Evolutionary conservation across 495 filamentous ascomycete species (phyloP).

Genomic region (Cenococcum geophilum): DNA sequence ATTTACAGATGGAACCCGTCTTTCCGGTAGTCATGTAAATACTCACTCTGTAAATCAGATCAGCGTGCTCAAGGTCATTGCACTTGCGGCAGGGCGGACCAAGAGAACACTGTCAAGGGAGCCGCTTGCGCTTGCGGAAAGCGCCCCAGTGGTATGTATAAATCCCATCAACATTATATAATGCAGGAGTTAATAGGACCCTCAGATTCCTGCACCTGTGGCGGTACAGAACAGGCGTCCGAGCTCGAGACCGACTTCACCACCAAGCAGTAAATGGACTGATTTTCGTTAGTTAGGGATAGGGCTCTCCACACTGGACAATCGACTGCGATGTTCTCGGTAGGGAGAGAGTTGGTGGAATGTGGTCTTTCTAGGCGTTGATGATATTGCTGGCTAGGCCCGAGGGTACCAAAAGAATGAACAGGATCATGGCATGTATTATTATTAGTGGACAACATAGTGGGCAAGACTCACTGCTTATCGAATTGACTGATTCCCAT

Average conservation of each 20-base stretch:
- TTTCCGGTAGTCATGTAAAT: background rate
- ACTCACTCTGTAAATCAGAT: constrained; percentile 37
- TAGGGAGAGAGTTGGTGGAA: background rate
- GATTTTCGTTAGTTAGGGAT: background rate
- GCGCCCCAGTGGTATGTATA: constrained; percentile 57
- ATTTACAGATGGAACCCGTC: background rate
- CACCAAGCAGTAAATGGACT: constrained; percentile 43
- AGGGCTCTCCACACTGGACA: too few relatives aligned
- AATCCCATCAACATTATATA: constrained; percentile 1
- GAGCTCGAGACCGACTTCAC: constrained; percentile 77
- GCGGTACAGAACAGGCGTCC: constrained; percentile 57
- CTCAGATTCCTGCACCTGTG: constrained; percentile 75
- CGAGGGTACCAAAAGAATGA: background rate
- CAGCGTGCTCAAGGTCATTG: constrained; percentile 71
- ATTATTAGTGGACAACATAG: background rate
- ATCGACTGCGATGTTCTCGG: too few relatives aligned
- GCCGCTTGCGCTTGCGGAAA: constrained; percentile 70
- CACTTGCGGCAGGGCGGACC: constrained; percentile 66
- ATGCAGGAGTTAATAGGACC: constrained; percentile 12
- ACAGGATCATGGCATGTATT: background rate
- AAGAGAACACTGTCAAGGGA: constrained; percentile 63
- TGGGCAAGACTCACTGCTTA: too few relatives aligned
- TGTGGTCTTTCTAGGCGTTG: background rate
- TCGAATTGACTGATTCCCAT: too few relatives aligned
- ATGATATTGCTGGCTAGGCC: background rate